A percentile compares a stretch with the other conserved stretches of the same genome.
phyloP scores from a whole-genome alignment of 768 basidiomycete genomes.

The Hygrocybe punicea region DNA sequence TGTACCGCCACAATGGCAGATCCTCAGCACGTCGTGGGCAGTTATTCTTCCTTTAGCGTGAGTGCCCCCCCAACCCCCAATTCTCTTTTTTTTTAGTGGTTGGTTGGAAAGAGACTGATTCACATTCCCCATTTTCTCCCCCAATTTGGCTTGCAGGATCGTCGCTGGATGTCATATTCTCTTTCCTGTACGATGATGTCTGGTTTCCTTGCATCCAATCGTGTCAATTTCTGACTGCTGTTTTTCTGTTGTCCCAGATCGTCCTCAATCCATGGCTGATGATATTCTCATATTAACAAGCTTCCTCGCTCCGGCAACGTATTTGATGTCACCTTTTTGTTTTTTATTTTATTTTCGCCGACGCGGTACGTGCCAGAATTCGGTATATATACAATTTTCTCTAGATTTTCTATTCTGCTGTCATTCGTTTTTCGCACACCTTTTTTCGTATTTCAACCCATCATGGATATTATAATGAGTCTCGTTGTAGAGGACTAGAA shows the following conservation, averaged over 20 bases:
- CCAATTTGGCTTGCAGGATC: conserved; percentile 38
- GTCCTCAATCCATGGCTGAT: conserved; percentile 87
- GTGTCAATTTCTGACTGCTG: background rate
- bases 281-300: conserved; percentile 64
- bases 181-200: conserved; percentile 57
- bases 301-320: background rate
- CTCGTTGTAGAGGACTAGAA: too few relatives aligned
- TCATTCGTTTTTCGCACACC: too few relatives aligned
- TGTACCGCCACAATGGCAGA: conserved; percentile 62
- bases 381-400: too few relatives aligned
- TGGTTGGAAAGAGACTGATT: too few relatives aligned
- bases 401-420: too few relatives aligned
- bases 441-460: too few relatives aligned
- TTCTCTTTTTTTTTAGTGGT: background rate
- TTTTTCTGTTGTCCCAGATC: conserved; percentile 41
- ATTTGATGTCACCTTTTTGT: background rate
- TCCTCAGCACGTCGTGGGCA: conserved; percentile 64
- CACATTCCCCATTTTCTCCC: too few relatives aligned
- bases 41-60: conserved; percentile 72
- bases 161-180: conserved; percentile 65
- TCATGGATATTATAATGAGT: too few relatives aligned
- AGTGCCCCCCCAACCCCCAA: too few relatives aligned
- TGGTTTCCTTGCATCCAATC: background rate
- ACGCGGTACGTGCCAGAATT: too few relatives aligned
- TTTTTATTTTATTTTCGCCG: background rate